Base-by-base conservation (phyloP, 257 asterid genomes). In the Apocynum venetum region DNA sequence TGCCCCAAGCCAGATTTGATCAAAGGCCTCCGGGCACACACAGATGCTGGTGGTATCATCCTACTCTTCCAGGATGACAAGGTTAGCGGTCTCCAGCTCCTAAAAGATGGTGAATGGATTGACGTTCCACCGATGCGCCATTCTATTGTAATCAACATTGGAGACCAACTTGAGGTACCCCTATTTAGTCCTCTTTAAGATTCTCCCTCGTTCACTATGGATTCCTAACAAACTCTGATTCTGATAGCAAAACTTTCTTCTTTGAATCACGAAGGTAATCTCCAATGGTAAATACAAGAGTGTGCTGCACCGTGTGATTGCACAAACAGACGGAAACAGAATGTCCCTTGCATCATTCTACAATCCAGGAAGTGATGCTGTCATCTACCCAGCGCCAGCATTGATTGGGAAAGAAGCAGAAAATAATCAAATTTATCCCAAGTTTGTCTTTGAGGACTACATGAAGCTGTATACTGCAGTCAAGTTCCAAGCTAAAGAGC, bases 1-100 rank as follows among this genome's bases (percentile, higher is more conserved):
- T 91, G 96, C 61, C 96, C 94, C 17, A 82, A 83, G 43, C 94
- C 96, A 1, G 96, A 91, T 12, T 87, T 89, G 31, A 88, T 91
- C 84, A 91, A 91, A 76, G 96, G 96, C 71, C 92, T 91, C 55
- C 85, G 96, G 64, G 90, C 92, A 57, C 94, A 91, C 90, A 91
- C 94, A 19, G 92, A 91, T 57, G 96, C 96, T 11, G 94, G 96
- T 10, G 94, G 96, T 59, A 85, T 91, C 72, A 86, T 91, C 80
- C 87, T 91, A 19, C 90, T 91, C 65, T 91, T 91, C 83, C 96
- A 91, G 67, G 96, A 91, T 63, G 96, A 88, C 76, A 89, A 86
- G 76, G 96, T 91, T 73, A 91, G 90, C 8, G 96, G 96, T 41
- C 90, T 91, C 15, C 96, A 91, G 84, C 93, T 91, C 3, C 94